Evolutionary conservation across 441 rosid species (phyloP), one percentile per base, ranked within the genome.

Genomic region (Manihot esculenta): DNA sequence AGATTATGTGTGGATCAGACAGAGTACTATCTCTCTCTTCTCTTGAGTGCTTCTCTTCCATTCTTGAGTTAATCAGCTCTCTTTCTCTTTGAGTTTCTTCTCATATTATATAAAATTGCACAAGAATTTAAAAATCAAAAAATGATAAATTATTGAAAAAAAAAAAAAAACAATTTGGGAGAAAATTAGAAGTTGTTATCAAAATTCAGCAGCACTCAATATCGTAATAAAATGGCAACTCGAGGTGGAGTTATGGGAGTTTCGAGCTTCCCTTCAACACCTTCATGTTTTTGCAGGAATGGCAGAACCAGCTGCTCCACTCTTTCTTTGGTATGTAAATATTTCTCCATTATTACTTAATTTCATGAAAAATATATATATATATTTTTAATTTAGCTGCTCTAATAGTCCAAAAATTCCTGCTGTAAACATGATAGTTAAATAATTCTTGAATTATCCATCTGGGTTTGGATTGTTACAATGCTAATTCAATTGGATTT

Each of bases 241-340:
- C 83, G 80, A 73, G 86, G 89, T 78, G 82, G 84, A 71, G 79
- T 89, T 45, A 80, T 84, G 65, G 88, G 93, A 74, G 80, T 84
- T 65, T 77, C 91, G 17, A 87, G 81, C 79, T 84, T 88, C 73
- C 79, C 89, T 53, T 84, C 87, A 23, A 77, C 87, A 57, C 81
- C 87, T 75, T 81, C 88, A 15, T 73, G 53, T 73, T 74, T 76
- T 62, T 35, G 69, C 68, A 70, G 81, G 47, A 81, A 72, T 14
- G 72, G 76, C 81, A 81, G 72, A 77, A 64, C 73, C 54, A 47
- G 70, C 67, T 72, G 85, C 50, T 70, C 78, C 60, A 61, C 78
- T 21, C 72, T 81, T 63, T 77, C 74, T 76, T 45, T 81, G 90
- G 97, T 91, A 75, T 68, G 81, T 81, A 35, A 9, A 26, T 18